Base-by-base conservation (phyloP, 106 monocot species). In the Dendrobium officinale region DNA sequence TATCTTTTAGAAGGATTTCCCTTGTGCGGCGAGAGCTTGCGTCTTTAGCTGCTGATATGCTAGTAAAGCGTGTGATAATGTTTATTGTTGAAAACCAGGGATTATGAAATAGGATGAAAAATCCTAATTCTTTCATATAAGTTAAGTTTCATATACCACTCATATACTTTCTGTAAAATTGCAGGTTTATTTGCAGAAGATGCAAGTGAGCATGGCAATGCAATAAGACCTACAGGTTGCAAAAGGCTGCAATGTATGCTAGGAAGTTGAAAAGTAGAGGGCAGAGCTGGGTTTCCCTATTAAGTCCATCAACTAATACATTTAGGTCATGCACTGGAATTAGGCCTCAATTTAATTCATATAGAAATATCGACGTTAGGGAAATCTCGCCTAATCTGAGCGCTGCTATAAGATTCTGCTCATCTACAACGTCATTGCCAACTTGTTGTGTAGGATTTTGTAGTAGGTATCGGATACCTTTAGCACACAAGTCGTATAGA, bases 221-320 rank as follows among this genome's bases (percentile, higher is more conserved):
- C 76, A 76, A 18, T 76, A 76, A 49, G 76, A 37, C 13, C 64
- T 64, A 37, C 33, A 29, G 5, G 9, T 18, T 56, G 16, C 77
- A 54, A n/a, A 51, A 58, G 79, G 43, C 43, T 81, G 73, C 87
- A 81, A 92, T 89, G 92, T 84, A 87, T 80, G 84, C 87, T 49
- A 82, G 82, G 70, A 89, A 85, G 77, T 76, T 89, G 27, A 92
- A 82, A 85, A 81, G 73, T 59, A 85, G 84, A 84, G 64, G 77
- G 8, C 75, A 70, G 10, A 79, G 77, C 40, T 89, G 67, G 83
- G 33, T 42, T 76, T 81, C 27, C 55, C 15, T 86, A 31, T 47
- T 79, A 9, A 73, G 24, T 55, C 73, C 76, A 43, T 83, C 79
- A 61, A 24, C 44, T 78, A n/a, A 42, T 78, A 5, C 77, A 78